Percentiles rank a stretch among this genome's conserved stretches.
Conservation (phyloP, 2,329 filamentous ascomycete species). For the Trichoderma koningii region DNA sequence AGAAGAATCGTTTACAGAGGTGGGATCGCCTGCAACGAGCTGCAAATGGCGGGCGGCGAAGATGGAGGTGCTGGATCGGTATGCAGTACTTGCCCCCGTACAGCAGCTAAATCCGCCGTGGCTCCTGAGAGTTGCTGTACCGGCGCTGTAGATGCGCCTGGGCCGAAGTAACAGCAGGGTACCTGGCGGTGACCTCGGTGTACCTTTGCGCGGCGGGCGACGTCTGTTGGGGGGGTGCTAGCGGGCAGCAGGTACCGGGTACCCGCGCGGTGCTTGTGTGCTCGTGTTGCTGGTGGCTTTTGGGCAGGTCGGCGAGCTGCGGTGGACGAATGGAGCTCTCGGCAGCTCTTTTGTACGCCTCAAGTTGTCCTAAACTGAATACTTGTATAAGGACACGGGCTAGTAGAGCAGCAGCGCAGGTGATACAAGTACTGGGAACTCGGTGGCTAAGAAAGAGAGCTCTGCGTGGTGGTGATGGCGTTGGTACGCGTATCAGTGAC, state of each 20-base stretch:
- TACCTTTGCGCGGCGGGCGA: not conserved
- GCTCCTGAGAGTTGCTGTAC: not conserved
- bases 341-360: constrained; percentile 2
- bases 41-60: constrained; percentile 12
- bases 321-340: constrained; percentile 4
- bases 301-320: not conserved
- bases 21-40: constrained; percentile 9
- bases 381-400: not conserved
- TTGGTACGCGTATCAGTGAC: constrained; percentile 5
- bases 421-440: not conserved
- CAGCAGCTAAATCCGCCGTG: not conserved
- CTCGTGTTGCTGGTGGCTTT: not conserved
- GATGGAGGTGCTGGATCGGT: constrained; percentile 19
- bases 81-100: not conserved
- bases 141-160: not conserved
- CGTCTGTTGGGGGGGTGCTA: not conserved
- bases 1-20: constrained; percentile 20
- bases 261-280: not conserved
- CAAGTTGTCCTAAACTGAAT: not conserved
- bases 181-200: not conserved
- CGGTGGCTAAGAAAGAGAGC: too few relatives aligned
- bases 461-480: too few relatives aligned
- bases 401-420: not conserved
- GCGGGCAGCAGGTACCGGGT: not conserved
- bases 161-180: not conserved